These are phyloP conservation scores for Spergularia marina DNA, from an alignment of 148 eudicot genomes.

Conservation along the genomic window DNA sequence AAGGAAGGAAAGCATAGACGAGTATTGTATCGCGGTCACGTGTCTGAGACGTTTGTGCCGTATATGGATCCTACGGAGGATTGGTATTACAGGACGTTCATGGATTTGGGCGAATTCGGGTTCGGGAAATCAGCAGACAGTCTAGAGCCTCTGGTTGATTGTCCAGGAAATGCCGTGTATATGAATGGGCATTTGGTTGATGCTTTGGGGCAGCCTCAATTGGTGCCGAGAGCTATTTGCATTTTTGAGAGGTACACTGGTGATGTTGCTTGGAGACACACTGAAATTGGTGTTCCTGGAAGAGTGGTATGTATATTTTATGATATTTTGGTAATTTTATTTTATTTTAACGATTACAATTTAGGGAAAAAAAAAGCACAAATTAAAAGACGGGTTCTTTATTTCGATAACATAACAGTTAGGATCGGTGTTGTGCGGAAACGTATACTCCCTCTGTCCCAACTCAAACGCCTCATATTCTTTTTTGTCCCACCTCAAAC, in stretches of 20 bases:
- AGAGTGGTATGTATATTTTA: constrained; percentile 43
- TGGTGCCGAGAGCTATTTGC: constrained; percentile 51
- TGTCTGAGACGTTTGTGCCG: constrained; percentile 84
- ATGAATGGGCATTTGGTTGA: constrained; percentile 71
- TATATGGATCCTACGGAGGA: constrained; percentile 82
- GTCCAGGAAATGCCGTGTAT: constrained; percentile 59
- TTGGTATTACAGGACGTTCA: constrained; percentile 74
- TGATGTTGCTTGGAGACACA: constrained; percentile 79
- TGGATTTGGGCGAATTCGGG: constrained; percentile 86
- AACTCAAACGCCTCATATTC: too few relatives aligned
- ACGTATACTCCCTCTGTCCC: too few relatives aligned
- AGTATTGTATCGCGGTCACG: constrained; percentile 78
- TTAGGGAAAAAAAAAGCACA: too few relatives aligned
- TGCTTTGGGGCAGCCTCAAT: constrained; percentile 48
- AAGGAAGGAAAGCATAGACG: constrained; percentile 32
- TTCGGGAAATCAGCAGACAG: constrained; percentile 65
- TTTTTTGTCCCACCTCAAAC: too few relatives aligned
- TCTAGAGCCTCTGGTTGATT: constrained; percentile 56
- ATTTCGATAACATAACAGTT: too few relatives aligned
- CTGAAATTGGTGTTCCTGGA: constrained; percentile 79
- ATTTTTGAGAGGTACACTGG: constrained; percentile 66
- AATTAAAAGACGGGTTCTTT: too few relatives aligned
- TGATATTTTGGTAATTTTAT: background rate
- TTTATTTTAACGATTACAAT: background rate
- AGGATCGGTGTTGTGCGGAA: too few relatives aligned